Conservation (phyloP, 2,329 filamentous ascomycete species). For the Colletotrichum agaves region DNA sequence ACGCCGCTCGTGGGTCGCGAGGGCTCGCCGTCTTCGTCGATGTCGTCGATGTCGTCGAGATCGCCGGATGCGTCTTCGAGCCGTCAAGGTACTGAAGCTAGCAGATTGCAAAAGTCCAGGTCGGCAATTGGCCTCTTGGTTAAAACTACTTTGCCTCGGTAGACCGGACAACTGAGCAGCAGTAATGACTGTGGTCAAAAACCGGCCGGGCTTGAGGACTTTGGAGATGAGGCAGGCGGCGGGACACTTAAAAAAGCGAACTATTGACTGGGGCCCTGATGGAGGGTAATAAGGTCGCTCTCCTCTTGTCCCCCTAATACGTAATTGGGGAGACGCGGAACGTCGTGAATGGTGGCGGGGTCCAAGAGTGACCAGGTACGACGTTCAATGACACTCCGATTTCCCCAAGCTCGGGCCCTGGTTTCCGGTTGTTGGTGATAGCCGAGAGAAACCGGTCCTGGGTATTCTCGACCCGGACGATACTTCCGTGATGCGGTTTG, state of each 20-base stretch:
- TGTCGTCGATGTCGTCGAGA: background rate
- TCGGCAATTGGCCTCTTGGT: slow-evolving; percentile 9
- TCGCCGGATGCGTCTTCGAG: slow-evolving; percentile 11
- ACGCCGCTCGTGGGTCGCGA: background rate
- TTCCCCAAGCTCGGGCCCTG: slow-evolving; percentile 27
- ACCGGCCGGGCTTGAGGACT: background rate
- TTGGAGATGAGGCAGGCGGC: slow-evolving; percentile 4
- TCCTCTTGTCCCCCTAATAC: slow-evolving; percentile 20
- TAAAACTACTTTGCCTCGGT: background rate
- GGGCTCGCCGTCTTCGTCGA: background rate
- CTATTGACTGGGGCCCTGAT: background rate
- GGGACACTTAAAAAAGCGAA: slow-evolving; percentile 17
- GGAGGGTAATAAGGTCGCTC: background rate
- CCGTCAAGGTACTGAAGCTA: background rate
- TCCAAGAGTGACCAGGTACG: background rate
- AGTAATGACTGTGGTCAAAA: background rate
- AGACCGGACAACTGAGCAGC: background rate
- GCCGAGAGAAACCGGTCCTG: slow-evolving; percentile 38
- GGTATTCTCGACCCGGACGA: slow-evolving; percentile 1
- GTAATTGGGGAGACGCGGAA: slow-evolving; percentile 23
- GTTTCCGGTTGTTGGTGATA: slow-evolving; percentile 32
- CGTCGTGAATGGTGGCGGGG: slow-evolving; percentile 11
- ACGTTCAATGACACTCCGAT: slow-evolving; percentile 19
- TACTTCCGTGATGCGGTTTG: background rate
- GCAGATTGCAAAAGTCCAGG: background rate